These are phyloP conservation scores for Ilex paraguariensis DNA, from an alignment of 305 asterid genomes.

Conservation along the genomic window DNA sequence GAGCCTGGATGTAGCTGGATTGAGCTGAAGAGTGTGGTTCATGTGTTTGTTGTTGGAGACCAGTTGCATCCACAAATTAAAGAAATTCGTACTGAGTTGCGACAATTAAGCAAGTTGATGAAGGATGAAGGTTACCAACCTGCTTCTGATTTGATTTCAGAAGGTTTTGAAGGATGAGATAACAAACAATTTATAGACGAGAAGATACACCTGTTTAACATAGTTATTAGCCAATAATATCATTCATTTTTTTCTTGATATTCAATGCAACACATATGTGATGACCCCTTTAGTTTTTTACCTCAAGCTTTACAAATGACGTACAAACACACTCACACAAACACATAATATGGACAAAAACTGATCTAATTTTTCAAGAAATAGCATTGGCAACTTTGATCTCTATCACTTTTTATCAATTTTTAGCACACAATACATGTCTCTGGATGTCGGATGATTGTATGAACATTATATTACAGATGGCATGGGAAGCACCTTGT, in stretches of 20 bases:
- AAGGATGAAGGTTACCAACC: slow-evolving; percentile 35
- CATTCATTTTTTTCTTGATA: too few relatives aligned
- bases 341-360: neutral
- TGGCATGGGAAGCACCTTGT: too few relatives aligned
- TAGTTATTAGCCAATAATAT: too few relatives aligned
- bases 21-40: slow-evolving; percentile 72
- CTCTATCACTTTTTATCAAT: too few relatives aligned
- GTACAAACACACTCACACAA: too few relatives aligned
- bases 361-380: neutral
- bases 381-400: neutral
- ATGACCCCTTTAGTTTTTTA: neutral
- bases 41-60: slow-evolving; percentile 83
- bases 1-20: slow-evolving; percentile 98
- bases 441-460: too few relatives aligned
- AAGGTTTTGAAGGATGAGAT: slow-evolving; percentile 10
- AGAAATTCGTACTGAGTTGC: slow-evolving; percentile 41
- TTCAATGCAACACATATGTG: neutral
- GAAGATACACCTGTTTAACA: too few relatives aligned
- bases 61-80: slow-evolving; percentile 58
- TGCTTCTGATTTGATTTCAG: slow-evolving; percentile 21
- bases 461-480: too few relatives aligned
- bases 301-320: too few relatives aligned
- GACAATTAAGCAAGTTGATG: slow-evolving; percentile 46
- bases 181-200: neutral
- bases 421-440: too few relatives aligned